Conservation (phyloP, 352 stramenopile genomes). For the Nothophytophthora sp. region DNA sequence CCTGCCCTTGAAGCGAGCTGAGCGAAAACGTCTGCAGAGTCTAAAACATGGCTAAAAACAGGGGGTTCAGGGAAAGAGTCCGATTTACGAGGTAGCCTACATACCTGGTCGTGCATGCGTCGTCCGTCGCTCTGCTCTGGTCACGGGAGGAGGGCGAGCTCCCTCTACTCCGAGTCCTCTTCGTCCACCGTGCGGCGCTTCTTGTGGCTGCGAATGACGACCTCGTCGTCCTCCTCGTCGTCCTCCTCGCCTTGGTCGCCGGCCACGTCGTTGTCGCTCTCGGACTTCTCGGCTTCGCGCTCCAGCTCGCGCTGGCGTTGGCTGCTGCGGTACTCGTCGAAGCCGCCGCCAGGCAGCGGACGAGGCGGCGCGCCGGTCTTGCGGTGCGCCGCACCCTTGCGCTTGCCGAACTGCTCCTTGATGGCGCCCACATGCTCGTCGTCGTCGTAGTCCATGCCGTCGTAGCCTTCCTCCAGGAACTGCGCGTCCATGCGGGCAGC, state of each 20-base stretch:
- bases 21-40: too few relatives aligned
- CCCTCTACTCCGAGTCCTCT: constrained; percentile 80
- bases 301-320: constrained; percentile 36
- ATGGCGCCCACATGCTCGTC: constrained; percentile 83
- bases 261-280: constrained; percentile 59
- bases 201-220: constrained; percentile 73
- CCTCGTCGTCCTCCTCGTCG: constrained; percentile 76
- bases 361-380: constrained; percentile 41
- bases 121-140: too few relatives aligned
- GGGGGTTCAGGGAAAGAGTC: too few relatives aligned
- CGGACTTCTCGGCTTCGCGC: constrained; percentile 60
- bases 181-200: constrained; percentile 81
- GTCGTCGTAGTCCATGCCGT: constrained; percentile 80
- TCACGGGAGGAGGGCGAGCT: too few relatives aligned
- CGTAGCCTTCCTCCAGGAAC: constrained; percentile 84
- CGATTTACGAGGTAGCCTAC: too few relatives aligned
- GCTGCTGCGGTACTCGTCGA: constrained; percentile 81
- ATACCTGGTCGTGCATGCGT: too few relatives aligned
- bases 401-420: constrained; percentile 81
- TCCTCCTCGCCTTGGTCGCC: constrained; percentile 66
- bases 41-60: too few relatives aligned
- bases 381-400: constrained; percentile 31
- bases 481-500: constrained; percentile 76
- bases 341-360: constrained; percentile 60
- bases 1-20: too few relatives aligned